Base-by-base conservation (phyloP, 2,329 filamentous ascomycete genomes). In the Plectosphaerella plurivora region DNA sequence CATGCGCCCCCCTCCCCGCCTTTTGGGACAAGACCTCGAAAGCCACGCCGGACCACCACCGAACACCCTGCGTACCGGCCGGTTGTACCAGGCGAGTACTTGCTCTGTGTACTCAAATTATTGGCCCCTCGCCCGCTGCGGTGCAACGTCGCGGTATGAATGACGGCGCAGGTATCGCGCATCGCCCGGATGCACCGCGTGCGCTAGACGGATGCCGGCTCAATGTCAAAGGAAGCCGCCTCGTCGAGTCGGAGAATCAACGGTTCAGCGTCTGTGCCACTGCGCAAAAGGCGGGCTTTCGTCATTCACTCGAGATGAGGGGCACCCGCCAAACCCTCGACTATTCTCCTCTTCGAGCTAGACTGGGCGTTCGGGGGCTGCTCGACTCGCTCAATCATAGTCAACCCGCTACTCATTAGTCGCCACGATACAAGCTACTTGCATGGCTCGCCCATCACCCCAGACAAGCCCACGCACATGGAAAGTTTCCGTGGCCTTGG, bases 341-440 rank as follows among this genome's bases (percentile, higher is more conserved):
- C 41, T 44, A 44, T 44, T 44, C n/a, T 44, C 41, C 41, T 44
- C 41, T 44, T 44, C 41, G 41, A 44, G 41, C 41, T 44, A 44
- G 41, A 44, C 41, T n/a, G 16, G 18, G 41, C 16, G 41, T 44
- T 18, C 11, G 16, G 14, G 37, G 37, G 16, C 10, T 41, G 15
- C 14, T 41, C 15, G 37, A 41, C 37, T 18, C 7, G 37, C 37
- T 18, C 37, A 9, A 15, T 15, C 16, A 18, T 15, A n/a, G 37
- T n/a, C 37, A 8, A 41, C 37, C 37, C 28, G 28, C 28, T 33
- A 33, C 28, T 33, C 4, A 12, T 33, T 33, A 33, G 28, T 33
- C 28, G 3, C 28, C 28, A 3, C 2, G 28, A 33, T 33, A 33
- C 28, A 33, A 33, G 11, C 28, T 9, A 12, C 8, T 12, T 9